Evolutionary conservation across 2,329 filamentous ascomycete genomes (phyloP).

Genomic region (Pseudogymnoascus sp.): DNA sequence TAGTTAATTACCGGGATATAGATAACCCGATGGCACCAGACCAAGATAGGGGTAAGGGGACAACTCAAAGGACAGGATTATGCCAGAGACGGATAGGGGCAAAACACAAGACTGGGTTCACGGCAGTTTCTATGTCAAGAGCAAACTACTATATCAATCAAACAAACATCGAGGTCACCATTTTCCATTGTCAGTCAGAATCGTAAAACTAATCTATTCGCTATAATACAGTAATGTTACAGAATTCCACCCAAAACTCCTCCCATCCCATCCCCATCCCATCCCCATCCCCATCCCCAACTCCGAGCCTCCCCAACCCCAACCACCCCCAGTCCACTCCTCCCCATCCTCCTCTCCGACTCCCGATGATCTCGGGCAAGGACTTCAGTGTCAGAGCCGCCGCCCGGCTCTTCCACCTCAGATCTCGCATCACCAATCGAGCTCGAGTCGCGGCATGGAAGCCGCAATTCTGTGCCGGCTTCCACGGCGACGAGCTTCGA

Average conservation of each 20-base stretch:
- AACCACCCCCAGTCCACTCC: not conserved
- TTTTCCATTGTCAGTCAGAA: not conserved
- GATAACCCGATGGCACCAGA: not conserved
- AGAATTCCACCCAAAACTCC: not conserved
- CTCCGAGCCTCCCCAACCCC: not conserved
- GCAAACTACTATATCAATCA: not conserved
- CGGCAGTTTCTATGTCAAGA: not conserved
- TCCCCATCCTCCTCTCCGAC: not conserved
- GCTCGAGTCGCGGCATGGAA: not conserved
- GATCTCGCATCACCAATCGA: not conserved
- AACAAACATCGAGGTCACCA: not conserved
- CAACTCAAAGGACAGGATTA: not conserved
- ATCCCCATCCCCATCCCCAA: not conserved
- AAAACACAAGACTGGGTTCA: not conserved
- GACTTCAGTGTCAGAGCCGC: not conserved
- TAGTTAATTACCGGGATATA: not conserved
- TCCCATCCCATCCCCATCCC: not conserved
- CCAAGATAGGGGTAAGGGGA: not conserved
- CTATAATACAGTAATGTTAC: not conserved
- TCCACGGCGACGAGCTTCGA: conserved; percentile 12
- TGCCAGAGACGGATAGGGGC: not conserved
- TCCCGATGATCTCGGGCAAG: not conserved
- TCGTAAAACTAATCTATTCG: not conserved
- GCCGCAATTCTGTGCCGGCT: not conserved
- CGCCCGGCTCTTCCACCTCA: not conserved